Evolutionary conservation across 148 eudicot genomes (phyloP).

Genomic region (Rhododendron kiyosumense): DNA sequence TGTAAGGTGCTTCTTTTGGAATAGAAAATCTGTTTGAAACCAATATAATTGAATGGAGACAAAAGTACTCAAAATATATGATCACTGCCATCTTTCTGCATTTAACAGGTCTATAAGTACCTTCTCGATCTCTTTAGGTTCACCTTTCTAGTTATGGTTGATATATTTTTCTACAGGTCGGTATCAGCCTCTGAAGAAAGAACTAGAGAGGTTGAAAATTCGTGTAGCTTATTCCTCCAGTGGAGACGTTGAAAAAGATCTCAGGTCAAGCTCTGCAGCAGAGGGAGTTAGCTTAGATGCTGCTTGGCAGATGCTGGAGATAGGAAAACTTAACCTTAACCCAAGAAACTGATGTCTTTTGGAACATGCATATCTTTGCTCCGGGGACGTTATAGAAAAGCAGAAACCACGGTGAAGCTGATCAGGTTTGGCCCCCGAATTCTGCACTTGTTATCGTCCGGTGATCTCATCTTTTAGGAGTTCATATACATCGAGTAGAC

Average conservation of each 20-base stretch:
- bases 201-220: conserved; percentile 45
- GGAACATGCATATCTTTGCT: background rate
- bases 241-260: conserved; percentile 10
- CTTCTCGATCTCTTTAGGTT: background rate
- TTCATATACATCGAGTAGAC: background rate
- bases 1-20: background rate
- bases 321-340: conserved; percentile 49
- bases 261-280: conserved; percentile 21
- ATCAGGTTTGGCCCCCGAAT: background rate
- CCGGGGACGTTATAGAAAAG: background rate
- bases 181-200: conserved; percentile 42
- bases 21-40: background rate
- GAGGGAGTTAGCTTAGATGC: conserved; percentile 20
- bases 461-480: background rate
- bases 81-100: no score
- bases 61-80: no score
- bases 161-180: conserved; percentile 37
- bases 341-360: conserved; percentile 7
- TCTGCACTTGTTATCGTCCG: background rate
- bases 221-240: conserved; percentile 20
- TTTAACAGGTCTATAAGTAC: background rate
- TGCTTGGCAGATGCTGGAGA: conserved; percentile 43
- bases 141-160: background rate
- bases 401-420: conserved; percentile 1
- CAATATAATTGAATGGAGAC: no score